Evolutionary conservation across 768 basidiomycete genomes (phyloP).

Genomic region (Pholiota molesta): DNA sequence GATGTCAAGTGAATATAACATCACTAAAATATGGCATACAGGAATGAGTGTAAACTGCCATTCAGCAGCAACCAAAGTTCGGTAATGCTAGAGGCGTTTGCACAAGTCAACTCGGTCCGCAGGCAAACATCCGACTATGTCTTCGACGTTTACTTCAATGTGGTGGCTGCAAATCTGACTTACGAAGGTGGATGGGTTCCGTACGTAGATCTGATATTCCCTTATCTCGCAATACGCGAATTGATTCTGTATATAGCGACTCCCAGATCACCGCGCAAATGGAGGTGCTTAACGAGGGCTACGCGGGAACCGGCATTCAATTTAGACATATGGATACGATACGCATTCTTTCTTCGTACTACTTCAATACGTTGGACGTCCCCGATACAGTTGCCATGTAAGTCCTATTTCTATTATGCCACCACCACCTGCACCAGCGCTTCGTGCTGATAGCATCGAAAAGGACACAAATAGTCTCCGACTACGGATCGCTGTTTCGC

Average conservation of each 20-base stretch:
- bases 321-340: conserved; percentile 39
- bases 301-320: conserved; percentile 34
- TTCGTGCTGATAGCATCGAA: neutral
- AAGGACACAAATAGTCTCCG: neutral
- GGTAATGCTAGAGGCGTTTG: conserved; percentile 15
- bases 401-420: conserved; percentile 11
- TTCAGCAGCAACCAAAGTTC: neutral
- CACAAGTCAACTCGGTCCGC: conserved; percentile 6
- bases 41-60: neutral
- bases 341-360: conserved; percentile 42
- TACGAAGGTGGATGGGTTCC: conserved; percentile 41
- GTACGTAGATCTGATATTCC: conserved; percentile 24
- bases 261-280: conserved; percentile 42
- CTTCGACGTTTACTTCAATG: conserved; percentile 36
- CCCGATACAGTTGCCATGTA: conserved; percentile 21
- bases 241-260: conserved; percentile 21
- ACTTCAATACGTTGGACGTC: conserved; percentile 41
- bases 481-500: conserved; percentile 29
- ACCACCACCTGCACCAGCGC: too few species aligned
- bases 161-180: conserved; percentile 33
- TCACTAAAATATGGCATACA: neutral
- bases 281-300: conserved; percentile 43
- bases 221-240: neutral
- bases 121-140: conserved; percentile 20
- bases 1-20: neutral